Percentiles rank a stretch among this genome's conserved stretches.
Conservation (phyloP, 1,284 basidiomycete species). For the Puccinia novopanici region DNA sequence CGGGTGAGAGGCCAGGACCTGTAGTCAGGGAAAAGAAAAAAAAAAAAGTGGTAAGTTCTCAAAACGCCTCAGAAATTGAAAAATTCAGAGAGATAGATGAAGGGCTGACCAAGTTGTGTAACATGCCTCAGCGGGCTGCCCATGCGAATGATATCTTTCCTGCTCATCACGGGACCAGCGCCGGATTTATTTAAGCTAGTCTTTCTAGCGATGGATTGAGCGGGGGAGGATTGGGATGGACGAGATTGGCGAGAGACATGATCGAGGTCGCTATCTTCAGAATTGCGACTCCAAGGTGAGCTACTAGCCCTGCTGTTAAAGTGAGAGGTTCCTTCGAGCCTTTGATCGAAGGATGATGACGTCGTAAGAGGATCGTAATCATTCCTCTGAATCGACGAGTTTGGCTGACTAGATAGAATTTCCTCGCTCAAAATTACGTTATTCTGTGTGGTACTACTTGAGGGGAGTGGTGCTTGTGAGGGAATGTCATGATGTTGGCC, state of each 20-base stretch:
- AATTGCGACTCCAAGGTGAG: constrained; percentile 6
- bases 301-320: neutral
- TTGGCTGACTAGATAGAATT: neutral
- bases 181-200: constrained; percentile 41
- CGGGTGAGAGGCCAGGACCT: constrained; percentile 14
- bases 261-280: constrained; percentile 9
- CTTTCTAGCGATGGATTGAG: constrained; percentile 36
- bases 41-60: neutral
- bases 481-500: neutral
- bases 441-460: neutral
- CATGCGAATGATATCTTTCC: constrained; percentile 46
- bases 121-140: constrained; percentile 51
- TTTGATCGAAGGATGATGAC: neutral
- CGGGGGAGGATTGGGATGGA: constrained; percentile 3
- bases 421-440: neutral
- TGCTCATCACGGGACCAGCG: constrained; percentile 12
- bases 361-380: constrained; percentile 1
- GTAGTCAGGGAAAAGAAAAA: neutral
- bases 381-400: constrained; percentile 12
- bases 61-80: neutral
- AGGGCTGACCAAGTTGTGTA: constrained; percentile 38
- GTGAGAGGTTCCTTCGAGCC: neutral
- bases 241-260: neutral
- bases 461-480: neutral
- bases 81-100: neutral